Conservation (phyloP, 371 early-diverging fungal species). For the Actinomortierella wolfii region DNA sequence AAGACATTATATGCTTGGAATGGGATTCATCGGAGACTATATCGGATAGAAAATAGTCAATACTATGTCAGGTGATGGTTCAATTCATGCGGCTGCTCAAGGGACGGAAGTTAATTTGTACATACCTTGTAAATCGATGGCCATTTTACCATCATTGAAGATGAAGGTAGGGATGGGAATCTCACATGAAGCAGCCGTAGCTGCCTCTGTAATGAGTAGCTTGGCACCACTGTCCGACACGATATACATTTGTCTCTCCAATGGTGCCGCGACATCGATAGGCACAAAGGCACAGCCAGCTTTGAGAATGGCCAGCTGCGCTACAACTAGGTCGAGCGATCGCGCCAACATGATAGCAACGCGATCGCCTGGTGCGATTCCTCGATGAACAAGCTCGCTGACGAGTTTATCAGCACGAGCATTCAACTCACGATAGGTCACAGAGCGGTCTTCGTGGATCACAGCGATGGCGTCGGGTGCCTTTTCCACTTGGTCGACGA, state of each 20-base stretch:
- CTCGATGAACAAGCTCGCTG: neutral
- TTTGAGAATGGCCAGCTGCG: slow-evolving; percentile 6
- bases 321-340: neutral
- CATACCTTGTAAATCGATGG: no score
- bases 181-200: neutral
- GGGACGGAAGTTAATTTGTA: neutral
- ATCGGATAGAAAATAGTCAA: neutral
- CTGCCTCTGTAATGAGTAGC: slow-evolving; percentile 1
- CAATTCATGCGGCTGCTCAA: neutral
- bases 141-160: no score
- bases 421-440: slow-evolving; percentile 1
- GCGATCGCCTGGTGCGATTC: neutral
- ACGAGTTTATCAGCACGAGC: neutral
- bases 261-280: slow-evolving; percentile 1
- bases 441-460: neutral
- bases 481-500: slow-evolving; percentile 1
- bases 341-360: neutral
- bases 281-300: slow-evolving; percentile 3
- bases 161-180: neutral
- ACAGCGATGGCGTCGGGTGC: slow-evolving; percentile 1
- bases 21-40: neutral
- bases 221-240: slow-evolving; percentile 1
- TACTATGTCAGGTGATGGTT: neutral
- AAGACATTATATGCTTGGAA: neutral
- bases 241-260: slow-evolving; percentile 4